Percentiles rank a stretch among this genome's conserved stretches.
Conservation (phyloP, 345 rosid species). For the Eucalyptus regnans region DNA sequence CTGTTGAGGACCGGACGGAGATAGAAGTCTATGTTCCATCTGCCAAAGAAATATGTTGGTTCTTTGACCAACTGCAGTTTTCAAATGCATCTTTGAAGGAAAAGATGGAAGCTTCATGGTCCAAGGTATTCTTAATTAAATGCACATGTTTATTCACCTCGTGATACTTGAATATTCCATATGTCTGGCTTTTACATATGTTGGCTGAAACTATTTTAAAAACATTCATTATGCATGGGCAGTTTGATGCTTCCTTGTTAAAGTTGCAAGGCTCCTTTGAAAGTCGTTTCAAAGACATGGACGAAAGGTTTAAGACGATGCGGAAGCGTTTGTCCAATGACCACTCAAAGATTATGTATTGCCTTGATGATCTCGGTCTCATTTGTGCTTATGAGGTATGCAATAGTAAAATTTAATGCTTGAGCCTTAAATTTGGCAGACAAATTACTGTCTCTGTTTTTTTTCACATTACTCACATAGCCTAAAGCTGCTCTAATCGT, state of each 20-base stretch:
- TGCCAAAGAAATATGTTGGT: slow-evolving; percentile 39
- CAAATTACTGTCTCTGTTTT: not conserved
- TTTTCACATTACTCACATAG: not conserved
- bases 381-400: slow-evolving; percentile 78
- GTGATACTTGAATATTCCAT: not conserved
- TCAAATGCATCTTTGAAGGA: slow-evolving; percentile 30
- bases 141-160: not conserved
- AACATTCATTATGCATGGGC: slow-evolving; percentile 6
- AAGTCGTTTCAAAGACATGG: slow-evolving; percentile 20
- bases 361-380: slow-evolving; percentile 80
- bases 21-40: slow-evolving; percentile 37
- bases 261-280: slow-evolving; percentile 25
- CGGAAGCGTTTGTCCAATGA: slow-evolving; percentile 35
- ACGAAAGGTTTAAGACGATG: slow-evolving; percentile 30
- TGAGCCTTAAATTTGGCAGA: not conserved
- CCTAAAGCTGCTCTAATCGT: not conserved
- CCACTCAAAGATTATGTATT: slow-evolving; percentile 50
- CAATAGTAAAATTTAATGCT: not conserved
- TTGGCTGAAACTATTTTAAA: not conserved
- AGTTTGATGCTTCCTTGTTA: slow-evolving; percentile 47
- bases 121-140: slow-evolving; percentile 38
- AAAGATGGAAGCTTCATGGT: slow-evolving; percentile 37
- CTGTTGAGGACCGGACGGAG: slow-evolving; percentile 38
- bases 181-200: not conserved
- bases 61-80: slow-evolving; percentile 37